Evolutionary conservation across 257 asterid species (phyloP), one percentile per base, ranked within the genome.

Genomic region (Nicotiana attenuata): DNA sequence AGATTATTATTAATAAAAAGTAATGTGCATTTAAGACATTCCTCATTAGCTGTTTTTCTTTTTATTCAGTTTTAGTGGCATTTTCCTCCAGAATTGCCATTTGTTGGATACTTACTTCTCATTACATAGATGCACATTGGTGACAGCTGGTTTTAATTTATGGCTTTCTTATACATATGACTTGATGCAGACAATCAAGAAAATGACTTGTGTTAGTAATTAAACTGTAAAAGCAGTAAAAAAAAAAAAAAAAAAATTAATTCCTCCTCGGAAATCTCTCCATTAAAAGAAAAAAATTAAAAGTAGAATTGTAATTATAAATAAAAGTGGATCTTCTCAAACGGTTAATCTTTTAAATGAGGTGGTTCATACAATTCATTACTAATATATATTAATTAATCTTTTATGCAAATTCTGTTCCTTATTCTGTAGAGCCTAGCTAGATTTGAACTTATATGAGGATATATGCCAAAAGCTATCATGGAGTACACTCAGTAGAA

Each of bases 131-230:
- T 53, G 20, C 82, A 85, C 79, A 84, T 84, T 85, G 90, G 86
- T 84, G 84, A 85, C 97, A 92, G 91, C 90, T 89, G 91, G 90
- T 69, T 57, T 7, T 31, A 81, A 76, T 60, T 78, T 67, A 67
- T 79, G 80, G 20, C 19, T 57, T 67, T 81, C 20, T 31, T 75
- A 76, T 73, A 86, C 84, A 64, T 79, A 82, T 81, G 60, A 77
- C 86, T 26, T 84, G 89, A 86, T 84, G 87, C 38, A 75, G 91
- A 90, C 89, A 64, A 86, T 63, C 16, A 45, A 73, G 84, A 84
- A 87, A 89, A 84, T 83, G 91, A 84, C 87, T 67, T 76, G 81
- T 78, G 80, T 64, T 68, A n/a, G 78, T 85, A 77, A 45, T 71
- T 45, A 71, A 45, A 71, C 60, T 14, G 60, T 20, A 71, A 71